phyloP scores from a whole-genome alignment of 2,329 filamentous ascomycete species.

The Boeremia lycopersici region DNA sequence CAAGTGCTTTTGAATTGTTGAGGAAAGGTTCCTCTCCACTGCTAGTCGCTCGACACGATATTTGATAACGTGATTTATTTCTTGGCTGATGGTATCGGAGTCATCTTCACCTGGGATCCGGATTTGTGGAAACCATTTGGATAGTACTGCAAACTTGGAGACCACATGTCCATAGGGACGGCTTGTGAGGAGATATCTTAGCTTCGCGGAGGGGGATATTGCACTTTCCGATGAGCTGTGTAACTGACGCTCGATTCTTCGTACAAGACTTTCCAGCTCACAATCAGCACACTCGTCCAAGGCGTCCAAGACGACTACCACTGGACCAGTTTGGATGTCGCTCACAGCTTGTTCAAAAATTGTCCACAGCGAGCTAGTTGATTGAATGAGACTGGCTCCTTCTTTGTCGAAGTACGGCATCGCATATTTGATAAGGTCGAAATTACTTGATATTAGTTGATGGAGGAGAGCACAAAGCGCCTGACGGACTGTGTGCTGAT shows the following conservation, averaged over 20 bases:
- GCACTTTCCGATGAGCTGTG: no score
- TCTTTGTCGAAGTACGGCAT: constrained; percentile 20
- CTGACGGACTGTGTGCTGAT: constrained; percentile 25
- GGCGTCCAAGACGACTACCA: constrained; percentile 26
- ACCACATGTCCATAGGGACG: constrained; percentile 28
- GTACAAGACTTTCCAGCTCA: constrained; percentile 24
- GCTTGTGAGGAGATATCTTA: constrained; percentile 26
- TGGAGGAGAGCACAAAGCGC: constrained; percentile 30
- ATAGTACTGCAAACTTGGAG: constrained; percentile 10
- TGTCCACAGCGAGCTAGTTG: constrained; percentile 25
- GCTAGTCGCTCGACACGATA: constrained; percentile 22
- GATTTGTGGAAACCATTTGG: constrained; percentile 22
- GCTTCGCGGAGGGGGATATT: no score
- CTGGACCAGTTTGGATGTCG: constrained; percentile 19
- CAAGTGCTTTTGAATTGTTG: constrained; percentile 17
- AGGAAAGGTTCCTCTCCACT: constrained; percentile 17
- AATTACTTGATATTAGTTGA: constrained; percentile 25
- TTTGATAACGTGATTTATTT: constrained; percentile 24
- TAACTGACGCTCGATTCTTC: constrained; percentile 17
- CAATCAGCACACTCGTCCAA: constrained; percentile 26
- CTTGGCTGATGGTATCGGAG: constrained; percentile 26
- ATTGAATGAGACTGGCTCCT: constrained; percentile 19
- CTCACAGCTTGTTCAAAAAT: constrained; percentile 18
- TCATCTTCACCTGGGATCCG: constrained; percentile 29
- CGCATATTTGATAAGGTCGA: constrained; percentile 22